These are phyloP conservation scores for Penicillium goetzii DNA, from an alignment of 495 filamentous ascomycete genomes.

Conservation along the genomic window DNA sequence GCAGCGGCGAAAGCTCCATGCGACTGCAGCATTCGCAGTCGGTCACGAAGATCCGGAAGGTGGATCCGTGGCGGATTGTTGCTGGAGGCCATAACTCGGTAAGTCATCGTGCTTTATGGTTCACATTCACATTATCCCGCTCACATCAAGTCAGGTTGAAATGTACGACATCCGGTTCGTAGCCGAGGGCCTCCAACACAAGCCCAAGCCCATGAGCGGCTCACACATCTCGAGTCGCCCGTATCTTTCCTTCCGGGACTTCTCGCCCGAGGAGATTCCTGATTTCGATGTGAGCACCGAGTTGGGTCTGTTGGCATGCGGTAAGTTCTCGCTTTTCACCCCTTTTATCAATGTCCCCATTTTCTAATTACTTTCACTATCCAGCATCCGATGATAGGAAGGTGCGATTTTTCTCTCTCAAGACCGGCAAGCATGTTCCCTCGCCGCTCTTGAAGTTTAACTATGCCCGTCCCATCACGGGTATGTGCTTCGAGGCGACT, in stretches of 20 bases:
- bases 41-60: slow-evolving; percentile 42
- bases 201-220: slow-evolving; percentile 32
- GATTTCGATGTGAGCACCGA: slow-evolving; percentile 46
- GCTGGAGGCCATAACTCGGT: slow-evolving; percentile 44
- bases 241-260: slow-evolving; percentile 43
- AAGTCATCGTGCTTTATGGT: slow-evolving; percentile 17
- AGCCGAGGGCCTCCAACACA: slow-evolving; percentile 34
- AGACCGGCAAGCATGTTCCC: slow-evolving; percentile 38
- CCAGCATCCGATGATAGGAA: slow-evolving; percentile 38
- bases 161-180: slow-evolving; percentile 53
- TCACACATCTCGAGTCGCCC: slow-evolving; percentile 39
- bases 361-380: background rate
- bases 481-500: slow-evolving; percentile 42
- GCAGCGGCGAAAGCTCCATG: slow-evolving; percentile 37
- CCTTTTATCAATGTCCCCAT: too few species aligned
- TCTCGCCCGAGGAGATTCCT: slow-evolving; percentile 29
- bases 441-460: slow-evolving; percentile 37
- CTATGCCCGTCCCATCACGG: slow-evolving; percentile 36
- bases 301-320: slow-evolving; percentile 44
- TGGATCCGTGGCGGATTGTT: slow-evolving; percentile 43
- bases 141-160: slow-evolving; percentile 32
- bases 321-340: slow-evolving; percentile 26
- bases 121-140: background rate
- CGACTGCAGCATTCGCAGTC: slow-evolving; percentile 42
- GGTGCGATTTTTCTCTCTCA: slow-evolving; percentile 47